These are phyloP conservation scores for Botrytis galanthina DNA, from an alignment of 2,329 filamentous ascomycete species.

Conservation along the genomic window DNA sequence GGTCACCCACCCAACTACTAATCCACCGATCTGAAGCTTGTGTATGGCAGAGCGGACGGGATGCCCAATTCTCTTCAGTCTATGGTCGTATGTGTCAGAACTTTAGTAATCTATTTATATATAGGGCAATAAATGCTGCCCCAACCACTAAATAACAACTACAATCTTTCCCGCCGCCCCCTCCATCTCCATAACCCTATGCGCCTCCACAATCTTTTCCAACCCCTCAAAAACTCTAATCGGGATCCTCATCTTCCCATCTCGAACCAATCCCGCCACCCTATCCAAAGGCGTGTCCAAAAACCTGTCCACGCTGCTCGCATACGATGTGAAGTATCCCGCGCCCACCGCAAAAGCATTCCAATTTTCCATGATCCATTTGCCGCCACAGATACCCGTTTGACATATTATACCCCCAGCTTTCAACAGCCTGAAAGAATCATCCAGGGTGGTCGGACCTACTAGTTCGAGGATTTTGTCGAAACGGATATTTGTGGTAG, in stretches of 20 bases:
- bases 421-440: neutral
- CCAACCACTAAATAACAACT: neutral
- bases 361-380: neutral
- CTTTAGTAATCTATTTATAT: fast-evolving
- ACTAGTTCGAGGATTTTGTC: neutral
- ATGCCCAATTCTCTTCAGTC: neutral
- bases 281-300: neutral
- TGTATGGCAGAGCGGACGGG: neutral
- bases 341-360: neutral
- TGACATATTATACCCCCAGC: neutral
- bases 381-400: neutral
- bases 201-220: neutral
- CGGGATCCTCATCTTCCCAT: neutral
- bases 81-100: neutral
- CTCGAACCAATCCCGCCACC: neutral
- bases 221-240: neutral
- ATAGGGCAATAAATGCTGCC: fast-evolving
- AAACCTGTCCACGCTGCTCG: neutral
- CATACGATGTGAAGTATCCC: neutral
- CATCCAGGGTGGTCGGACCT: neutral
- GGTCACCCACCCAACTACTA: neutral
- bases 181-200: neutral
- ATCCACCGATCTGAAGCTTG: neutral
- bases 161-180: neutral
- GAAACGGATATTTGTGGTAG: neutral